Evolutionary conservation across 352 stramenopile species (phyloP), one percentile per base, ranked within the genome.

Genomic region (Phytophthora sp.): DNA sequence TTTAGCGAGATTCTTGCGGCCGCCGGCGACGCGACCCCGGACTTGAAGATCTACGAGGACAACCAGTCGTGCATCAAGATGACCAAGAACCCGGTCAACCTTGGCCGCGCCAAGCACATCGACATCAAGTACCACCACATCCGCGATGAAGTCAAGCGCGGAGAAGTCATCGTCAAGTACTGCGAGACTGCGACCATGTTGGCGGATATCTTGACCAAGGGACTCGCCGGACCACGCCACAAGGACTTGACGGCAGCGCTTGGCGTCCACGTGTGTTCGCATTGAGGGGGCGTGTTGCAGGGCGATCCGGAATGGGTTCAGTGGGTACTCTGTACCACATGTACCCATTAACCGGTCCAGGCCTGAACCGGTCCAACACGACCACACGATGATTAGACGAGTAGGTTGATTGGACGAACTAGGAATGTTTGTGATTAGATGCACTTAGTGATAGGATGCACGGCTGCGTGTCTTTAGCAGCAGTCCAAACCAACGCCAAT

Each of bases 31-130:
- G 10, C 13, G 3, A 27, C 17, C 12, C 30, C 52, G 12, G n/a
- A 30, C 4, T 35, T 49, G 24, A 41, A 30, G 39, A 48, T 48
- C 8, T 18, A 12, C 21, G 39, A 48, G 18, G 50, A 57, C 23
- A 55, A 57, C 24, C 42, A 62, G 41, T 62, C 53, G 5, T 62
- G 53, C 23, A 44, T 62, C 41, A 54, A 54, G 52, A 61, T 46
- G 52, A 53, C 41, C 7, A 61, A 61, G 41, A 53, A 51, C 41
- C 39, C 52, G 5, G 61, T 69, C 3, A 69, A 73, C 31, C 50
- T 65, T 35, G 56, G 44, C 18, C 55, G 62, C 28, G 58, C 62
- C 18, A 77, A 77, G 51, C 57, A 77, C 50, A 76, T 76, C 43
- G 67, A 72, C 35, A 61, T 64, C 44, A 54, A 65, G 35, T 61